These are phyloP conservation scores for Claviceps purpurea DNA, from an alignment of 2,329 filamentous ascomycete genomes.

Conservation along the genomic window DNA sequence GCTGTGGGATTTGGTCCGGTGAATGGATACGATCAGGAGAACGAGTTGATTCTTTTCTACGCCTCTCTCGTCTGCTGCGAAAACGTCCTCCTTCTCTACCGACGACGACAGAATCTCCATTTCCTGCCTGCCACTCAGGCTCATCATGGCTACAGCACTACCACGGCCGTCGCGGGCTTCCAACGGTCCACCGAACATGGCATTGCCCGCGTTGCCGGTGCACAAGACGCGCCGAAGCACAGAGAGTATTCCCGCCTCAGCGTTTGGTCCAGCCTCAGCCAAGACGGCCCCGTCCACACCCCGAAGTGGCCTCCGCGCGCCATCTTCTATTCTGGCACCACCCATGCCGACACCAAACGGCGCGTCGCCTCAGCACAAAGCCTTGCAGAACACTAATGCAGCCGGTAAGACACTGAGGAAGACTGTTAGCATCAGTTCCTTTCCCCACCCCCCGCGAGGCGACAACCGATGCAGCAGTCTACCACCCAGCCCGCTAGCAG, in stretches of 20 bases:
- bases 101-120: neutral
- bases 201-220: slow-evolving; percentile 61
- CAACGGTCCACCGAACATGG: slow-evolving; percentile 55
- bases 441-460: slow-evolving; percentile 75
- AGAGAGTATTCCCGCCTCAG: slow-evolving; percentile 27
- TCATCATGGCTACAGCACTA: slow-evolving; percentile 37
- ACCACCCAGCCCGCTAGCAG: slow-evolving; percentile 47
- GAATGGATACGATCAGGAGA: slow-evolving; percentile 3
- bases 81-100: neutral
- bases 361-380: slow-evolving; percentile 42
- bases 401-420: slow-evolving; percentile 64
- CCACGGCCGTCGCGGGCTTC: slow-evolving; percentile 55
- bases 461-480: slow-evolving; percentile 44
- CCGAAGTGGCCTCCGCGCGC: slow-evolving; percentile 44
- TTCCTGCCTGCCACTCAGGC: neutral
- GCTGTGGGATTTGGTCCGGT: neutral
- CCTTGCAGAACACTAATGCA: slow-evolving; percentile 40
- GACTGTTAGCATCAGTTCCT: slow-evolving; percentile 84
- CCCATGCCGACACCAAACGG: slow-evolving; percentile 40
- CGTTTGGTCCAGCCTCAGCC: slow-evolving; percentile 12
- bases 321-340: slow-evolving; percentile 40
- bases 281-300: slow-evolving; percentile 34
- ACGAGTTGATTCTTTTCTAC: neutral
- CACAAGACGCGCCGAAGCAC: slow-evolving; percentile 59
- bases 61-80: neutral